A percentile compares a stretch with the other conserved stretches of the same genome.
phyloP scores from a whole-genome alignment of 2,329 filamentous ascomycete genomes.

The Akanthomyces dipterigenus region DNA sequence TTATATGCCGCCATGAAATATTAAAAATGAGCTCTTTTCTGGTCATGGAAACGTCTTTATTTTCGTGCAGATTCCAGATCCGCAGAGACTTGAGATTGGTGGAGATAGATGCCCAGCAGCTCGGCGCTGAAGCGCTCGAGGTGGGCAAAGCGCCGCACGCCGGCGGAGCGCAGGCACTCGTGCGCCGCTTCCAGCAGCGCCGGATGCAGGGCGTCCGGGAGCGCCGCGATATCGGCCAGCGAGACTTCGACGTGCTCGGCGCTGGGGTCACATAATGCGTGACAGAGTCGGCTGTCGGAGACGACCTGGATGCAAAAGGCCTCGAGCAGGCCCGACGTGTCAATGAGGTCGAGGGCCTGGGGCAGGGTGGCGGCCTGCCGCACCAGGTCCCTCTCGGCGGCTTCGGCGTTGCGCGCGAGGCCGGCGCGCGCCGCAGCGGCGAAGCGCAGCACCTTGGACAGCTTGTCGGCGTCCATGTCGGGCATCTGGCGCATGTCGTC shows the following conservation, averaged over 20 bases:
- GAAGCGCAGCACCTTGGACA: neutral
- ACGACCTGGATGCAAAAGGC: conserved; percentile 4
- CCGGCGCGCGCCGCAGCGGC: neutral
- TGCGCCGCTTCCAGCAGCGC: conserved; percentile 1
- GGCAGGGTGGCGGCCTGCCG: neutral
- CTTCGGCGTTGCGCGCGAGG: neutral
- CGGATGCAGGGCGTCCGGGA: neutral
- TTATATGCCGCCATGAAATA: conserved; percentile 11
- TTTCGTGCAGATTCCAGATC: conserved; percentile 5
- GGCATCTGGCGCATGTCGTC: conserved; percentile 15
- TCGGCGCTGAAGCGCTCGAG: conserved; percentile 8
- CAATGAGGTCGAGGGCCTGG: conserved; percentile 4
- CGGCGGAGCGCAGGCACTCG: conserved; percentile 1
- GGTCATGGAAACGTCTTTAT: neutral
- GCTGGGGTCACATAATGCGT: neutral
- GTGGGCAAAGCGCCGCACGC: conserved; percentile 6
- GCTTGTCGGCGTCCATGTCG: conserved; percentile 5
- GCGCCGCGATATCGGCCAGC: conserved; percentile 1
- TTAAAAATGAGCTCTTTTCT: neutral
- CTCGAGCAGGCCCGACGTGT: conserved; percentile 9
- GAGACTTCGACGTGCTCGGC: conserved; percentile 6
- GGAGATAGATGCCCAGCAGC: conserved; percentile 10
- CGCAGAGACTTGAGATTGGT: conserved; percentile 2
- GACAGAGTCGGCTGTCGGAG: neutral
- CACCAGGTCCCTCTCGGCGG: neutral